Base-by-base conservation (phyloP, 768 basidiomycete species). In the Lentinula edodes region DNA sequence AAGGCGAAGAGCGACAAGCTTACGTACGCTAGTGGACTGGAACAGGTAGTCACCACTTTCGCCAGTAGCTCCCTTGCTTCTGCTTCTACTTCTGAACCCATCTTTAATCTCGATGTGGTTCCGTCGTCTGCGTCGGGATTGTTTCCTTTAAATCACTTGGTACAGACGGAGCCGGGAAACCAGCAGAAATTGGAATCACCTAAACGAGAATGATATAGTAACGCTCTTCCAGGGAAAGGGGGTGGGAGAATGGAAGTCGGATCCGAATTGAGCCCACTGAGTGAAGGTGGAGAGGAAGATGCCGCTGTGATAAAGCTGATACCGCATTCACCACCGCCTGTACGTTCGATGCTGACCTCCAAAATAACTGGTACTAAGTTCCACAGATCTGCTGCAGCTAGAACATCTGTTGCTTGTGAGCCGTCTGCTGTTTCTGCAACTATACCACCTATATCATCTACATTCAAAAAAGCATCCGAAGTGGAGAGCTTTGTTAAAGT, bases 191-290 rank as follows among this genome's bases (percentile, higher is more conserved):
- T 23, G n/a, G 42, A 57, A 43, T 23, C 23, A 23, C 16, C 35
- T 6, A 12, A 5, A n/a, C 8, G 15, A 38, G 39, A 20, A 57
- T n/a, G 5, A 20, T 42, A 18, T 23, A 13, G 20, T 10, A 43
- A 57, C 2, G n/a, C 8, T 18, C 20, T 46, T 2, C 34, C 34
- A 35, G 45, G 15, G 4, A 55, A 55, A 20, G 52, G 63, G 20
- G 36, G 66, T 56, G 64, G 58, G 36, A 68, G 66, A 34, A 66
- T 58, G 6, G 75, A 72, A 41, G 57, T 63, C 5, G 77, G 71
- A 12, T 81, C 80, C 0, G 80, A 82, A 12, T 64, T 80, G 62
- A 80, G 81, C 51, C 76, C 74, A 36, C 66, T 82, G 53, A 82
- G 81, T 48, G 80, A 81, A 1, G 66, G 73, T n/a, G 78, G 70